Evolutionary conservation across 2,329 filamentous ascomycete genomes (phyloP).

Genomic region (Calonectria honghensis): DNA sequence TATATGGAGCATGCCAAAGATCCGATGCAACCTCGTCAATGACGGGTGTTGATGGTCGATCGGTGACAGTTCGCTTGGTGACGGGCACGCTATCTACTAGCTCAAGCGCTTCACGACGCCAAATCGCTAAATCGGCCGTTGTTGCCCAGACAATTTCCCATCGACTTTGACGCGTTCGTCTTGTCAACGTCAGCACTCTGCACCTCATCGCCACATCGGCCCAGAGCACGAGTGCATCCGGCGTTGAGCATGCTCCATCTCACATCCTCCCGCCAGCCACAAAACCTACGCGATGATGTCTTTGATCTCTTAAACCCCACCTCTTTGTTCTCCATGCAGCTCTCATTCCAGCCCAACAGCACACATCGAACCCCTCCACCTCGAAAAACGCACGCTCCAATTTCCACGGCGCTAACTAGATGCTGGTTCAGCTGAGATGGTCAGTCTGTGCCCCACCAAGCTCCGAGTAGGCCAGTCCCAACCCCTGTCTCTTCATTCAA

Average conservation of each 20-base stretch:
- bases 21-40: slow-evolving; percentile 21
- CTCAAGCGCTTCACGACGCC: slow-evolving; percentile 11
- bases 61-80: slow-evolving; percentile 24
- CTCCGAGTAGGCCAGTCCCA: slow-evolving; percentile 41
- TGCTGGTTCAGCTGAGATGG: slow-evolving; percentile 56
- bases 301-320: slow-evolving; percentile 40
- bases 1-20: neutral
- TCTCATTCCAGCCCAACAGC: neutral
- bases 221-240: neutral
- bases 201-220: neutral
- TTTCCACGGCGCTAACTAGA: slow-evolving; percentile 47
- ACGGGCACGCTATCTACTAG: slow-evolving; percentile 1
- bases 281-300: slow-evolving; percentile 23
- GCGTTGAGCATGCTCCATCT: slow-evolving; percentile 3
- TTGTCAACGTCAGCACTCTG: slow-evolving; percentile 26
- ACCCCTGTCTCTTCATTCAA: slow-evolving; percentile 41
- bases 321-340: slow-evolving; percentile 8
- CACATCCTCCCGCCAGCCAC: slow-evolving; percentile 13
- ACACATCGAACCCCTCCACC: slow-evolving; percentile 23
- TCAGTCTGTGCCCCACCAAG: slow-evolving; percentile 36
- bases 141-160: slow-evolving; percentile 21
- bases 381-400: slow-evolving; percentile 36
- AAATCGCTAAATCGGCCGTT: slow-evolving; percentile 9
- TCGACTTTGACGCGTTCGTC: slow-evolving; percentile 10
- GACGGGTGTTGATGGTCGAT: slow-evolving; percentile 32